These are phyloP conservation scores for Catunica adiposa DNA, from an alignment of 2,329 filamentous ascomycete genomes.

Conservation along the genomic window DNA sequence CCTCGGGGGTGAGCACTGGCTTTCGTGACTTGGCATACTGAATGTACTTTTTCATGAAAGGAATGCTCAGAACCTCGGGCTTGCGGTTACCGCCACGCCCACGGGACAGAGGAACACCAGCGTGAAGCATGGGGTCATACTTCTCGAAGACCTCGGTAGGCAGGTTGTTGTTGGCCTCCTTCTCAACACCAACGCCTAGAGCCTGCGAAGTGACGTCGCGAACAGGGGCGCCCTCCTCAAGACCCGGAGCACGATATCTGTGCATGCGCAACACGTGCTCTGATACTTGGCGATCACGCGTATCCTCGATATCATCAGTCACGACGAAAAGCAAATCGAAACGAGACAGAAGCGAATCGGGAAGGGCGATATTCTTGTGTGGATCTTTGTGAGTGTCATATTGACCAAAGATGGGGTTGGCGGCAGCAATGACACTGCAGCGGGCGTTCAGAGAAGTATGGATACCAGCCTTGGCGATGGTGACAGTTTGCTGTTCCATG, in stretches of 20 bases:
- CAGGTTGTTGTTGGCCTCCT: slow-evolving; percentile 52
- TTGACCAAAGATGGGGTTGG: slow-evolving; percentile 94
- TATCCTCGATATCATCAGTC: slow-evolving; percentile 94
- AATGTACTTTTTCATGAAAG: slow-evolving; percentile 99
- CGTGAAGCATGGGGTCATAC: slow-evolving; percentile 88
- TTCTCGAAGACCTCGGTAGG: slow-evolving; percentile 90
- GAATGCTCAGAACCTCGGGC: slow-evolving; percentile 80
- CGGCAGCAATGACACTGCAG: slow-evolving; percentile 89
- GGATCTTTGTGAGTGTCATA: slow-evolving; percentile 98
- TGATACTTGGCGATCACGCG: slow-evolving; percentile 75
- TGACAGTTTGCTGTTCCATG: slow-evolving; percentile 99
- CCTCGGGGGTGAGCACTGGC: slow-evolving; percentile 77
- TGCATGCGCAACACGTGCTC: slow-evolving; percentile 98
- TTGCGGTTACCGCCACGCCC: slow-evolving; percentile 64
- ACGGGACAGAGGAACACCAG: slow-evolving; percentile 63
- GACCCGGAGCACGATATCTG: slow-evolving; percentile 78
- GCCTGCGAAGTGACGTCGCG: slow-evolving; percentile 73
- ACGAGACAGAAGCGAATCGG: slow-evolving; percentile 90
- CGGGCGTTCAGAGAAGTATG: slow-evolving; percentile 94
- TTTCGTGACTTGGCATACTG: slow-evolving; percentile 92
- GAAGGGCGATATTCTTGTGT: slow-evolving; percentile 94
- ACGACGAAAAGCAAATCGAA: slow-evolving; percentile 97
- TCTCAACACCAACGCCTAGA: slow-evolving; percentile 72
- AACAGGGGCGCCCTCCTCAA: slow-evolving; percentile 85
- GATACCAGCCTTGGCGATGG: slow-evolving; percentile 95